Conservation (phyloP, 202 grass and related monocot species). For the Panicum virgatum region DNA sequence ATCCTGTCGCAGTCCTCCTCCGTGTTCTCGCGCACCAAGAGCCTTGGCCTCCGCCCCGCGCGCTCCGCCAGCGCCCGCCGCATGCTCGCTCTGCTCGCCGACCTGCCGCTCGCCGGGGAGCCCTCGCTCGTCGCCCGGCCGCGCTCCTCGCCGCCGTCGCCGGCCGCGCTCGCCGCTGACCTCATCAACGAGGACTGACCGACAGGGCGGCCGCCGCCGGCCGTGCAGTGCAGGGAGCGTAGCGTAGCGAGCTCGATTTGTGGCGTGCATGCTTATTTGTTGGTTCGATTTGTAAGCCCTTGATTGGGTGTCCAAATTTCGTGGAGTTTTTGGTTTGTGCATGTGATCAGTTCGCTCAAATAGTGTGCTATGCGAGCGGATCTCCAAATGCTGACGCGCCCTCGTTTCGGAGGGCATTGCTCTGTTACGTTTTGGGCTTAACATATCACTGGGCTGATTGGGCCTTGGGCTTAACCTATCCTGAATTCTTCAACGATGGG, state of each 20-base stretch:
- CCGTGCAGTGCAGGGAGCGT: neutral
- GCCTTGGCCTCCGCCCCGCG: slow-evolving; percentile 17
- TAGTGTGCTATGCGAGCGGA: too few species aligned
- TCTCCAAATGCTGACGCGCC: too few species aligned
- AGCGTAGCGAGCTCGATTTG: neutral
- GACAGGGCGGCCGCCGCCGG: neutral
- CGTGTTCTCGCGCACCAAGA: slow-evolving; percentile 60
- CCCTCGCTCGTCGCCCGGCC: slow-evolving; percentile 36
- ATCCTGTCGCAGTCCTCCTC: slow-evolving; percentile 73
- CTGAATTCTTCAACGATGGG: too few species aligned
- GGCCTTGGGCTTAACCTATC: too few species aligned
- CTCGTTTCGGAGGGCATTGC: too few species aligned
- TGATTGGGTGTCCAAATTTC: neutral
- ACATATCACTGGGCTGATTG: too few species aligned
- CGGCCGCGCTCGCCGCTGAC: neutral
- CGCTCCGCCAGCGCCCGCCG: slow-evolving; percentile 46
- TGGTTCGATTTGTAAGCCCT: neutral
- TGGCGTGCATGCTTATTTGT: neutral
- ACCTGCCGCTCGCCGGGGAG: slow-evolving; percentile 55
- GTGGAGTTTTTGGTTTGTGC: neutral
- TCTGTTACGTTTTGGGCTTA: too few species aligned
- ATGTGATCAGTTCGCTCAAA: too few species aligned
- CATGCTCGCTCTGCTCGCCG: slow-evolving; percentile 59
- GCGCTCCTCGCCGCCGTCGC: neutral
- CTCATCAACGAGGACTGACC: slow-evolving; percentile 29